These are phyloP conservation scores for Gossypium mustelinum DNA, from an alignment of 345 rosid genomes.

Conservation along the genomic window DNA sequence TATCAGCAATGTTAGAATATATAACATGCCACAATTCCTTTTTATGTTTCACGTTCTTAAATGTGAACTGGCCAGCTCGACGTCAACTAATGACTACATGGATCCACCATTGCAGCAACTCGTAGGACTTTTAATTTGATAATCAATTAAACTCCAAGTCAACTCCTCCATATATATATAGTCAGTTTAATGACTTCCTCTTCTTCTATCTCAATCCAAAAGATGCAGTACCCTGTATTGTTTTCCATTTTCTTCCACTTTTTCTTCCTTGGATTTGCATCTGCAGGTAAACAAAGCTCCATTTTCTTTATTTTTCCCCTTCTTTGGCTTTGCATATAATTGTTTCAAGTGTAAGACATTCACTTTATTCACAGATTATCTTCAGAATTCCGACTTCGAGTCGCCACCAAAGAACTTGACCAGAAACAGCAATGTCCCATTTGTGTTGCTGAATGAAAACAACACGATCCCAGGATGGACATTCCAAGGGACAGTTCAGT, in stretches of 20 bases:
- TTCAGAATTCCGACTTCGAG: slow-evolving; percentile 57
- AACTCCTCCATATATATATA: neutral
- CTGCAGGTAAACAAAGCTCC: slow-evolving; percentile 33
- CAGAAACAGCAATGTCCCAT: slow-evolving; percentile 22
- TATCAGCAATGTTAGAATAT: neutral
- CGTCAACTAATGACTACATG: neutral
- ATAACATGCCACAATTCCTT: neutral
- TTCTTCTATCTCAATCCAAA: slow-evolving; percentile 19
- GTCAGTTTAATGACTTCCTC: neutral
- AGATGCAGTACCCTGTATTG: slow-evolving; percentile 18
- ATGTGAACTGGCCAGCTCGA: neutral
- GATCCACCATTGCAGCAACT: neutral
- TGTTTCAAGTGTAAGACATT: neutral
- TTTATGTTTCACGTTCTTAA: neutral
- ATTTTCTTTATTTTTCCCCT: slow-evolving; percentile 2
- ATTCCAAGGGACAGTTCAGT: slow-evolving; percentile 41
- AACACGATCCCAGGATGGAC: slow-evolving; percentile 54
- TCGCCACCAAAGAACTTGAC: slow-evolving; percentile 37
- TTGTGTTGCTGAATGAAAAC: slow-evolving; percentile 33
- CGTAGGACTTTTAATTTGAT: neutral
- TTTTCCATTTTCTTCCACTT: slow-evolving; percentile 18
- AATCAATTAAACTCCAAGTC: slow-evolving; percentile 3
- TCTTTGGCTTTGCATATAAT: neutral
- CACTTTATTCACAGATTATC: slow-evolving; percentile 32
- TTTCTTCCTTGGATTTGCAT: slow-evolving; percentile 25